Evolutionary conservation across 164 flowering plant genomes (phyloP), one percentile per base, ranked within the genome.

Genomic region (Magnolia sinica): DNA sequence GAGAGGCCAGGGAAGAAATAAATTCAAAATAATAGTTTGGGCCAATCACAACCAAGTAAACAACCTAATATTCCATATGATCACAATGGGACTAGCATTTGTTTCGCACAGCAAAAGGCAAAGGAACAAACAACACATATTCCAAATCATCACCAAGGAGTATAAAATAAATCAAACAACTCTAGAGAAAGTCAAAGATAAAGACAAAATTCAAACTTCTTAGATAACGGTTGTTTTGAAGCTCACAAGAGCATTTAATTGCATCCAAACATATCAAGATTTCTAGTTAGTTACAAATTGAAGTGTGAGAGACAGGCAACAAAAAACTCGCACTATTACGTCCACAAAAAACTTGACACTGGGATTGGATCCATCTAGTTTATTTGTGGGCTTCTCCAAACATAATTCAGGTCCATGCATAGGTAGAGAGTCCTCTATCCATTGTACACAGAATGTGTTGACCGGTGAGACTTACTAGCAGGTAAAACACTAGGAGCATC

Each of bases 261-360:
- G 64, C 61, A 64, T 7, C 19, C 68, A 64, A 74, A 50, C 76
- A 65, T 22, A 14, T 31, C 18, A 16, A 8, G 52, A 49, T 31
- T 70, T 22, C 20, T 55, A 77, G 65, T 20, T 55, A 77, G 65
- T 20, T 23, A 55, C 24, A 23, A 23, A 23, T 23, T 23, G 24
- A 14, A 66, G 31, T 27, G 37, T 50, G 9, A 37, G 24, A 70
- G 23, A 51, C 24, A 23, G 50, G 72, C 16, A 74, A 14, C 55
- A 72, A 50, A 74, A 64, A 77, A 86, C 98, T 90, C 81, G 94
- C 99, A 79, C 82, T 85, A 77, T 85, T 87, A 82, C 96, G 90
- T 76, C 97, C 94, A 97, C 97, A 94, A 79, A 94, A 92, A 59
- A 90, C 82, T 92, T 94, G 31, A 82, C 83, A 86, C 70, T 88